Evolutionary conservation across 495 filamentous ascomycete species (phyloP), one percentile per base, ranked within the genome.

Genomic region (Amphirosellinia nigrospora): DNA sequence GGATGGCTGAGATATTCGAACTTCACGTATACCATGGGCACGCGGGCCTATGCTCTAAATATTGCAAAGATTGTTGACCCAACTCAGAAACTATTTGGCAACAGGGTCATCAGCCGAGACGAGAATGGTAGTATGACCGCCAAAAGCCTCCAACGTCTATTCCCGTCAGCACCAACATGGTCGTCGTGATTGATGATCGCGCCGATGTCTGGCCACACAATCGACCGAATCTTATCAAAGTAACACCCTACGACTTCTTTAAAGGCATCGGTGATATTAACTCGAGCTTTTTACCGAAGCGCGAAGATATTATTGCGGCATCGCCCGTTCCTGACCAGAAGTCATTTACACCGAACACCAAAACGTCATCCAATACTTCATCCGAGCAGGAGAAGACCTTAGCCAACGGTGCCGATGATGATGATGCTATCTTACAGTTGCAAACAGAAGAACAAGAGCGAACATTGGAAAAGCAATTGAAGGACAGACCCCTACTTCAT

Each of bases 11-110:
- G 74, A 82, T 96, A 70, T 99, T 94, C 79, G 96, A 99, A 78
- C 82, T 98, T 72, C 96, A 99, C 73, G 94, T 99, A 75, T 99
- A 99, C 96, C 28, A 98, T 98, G 96, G 96, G 94, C 65, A 99
- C 96, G 53, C 89, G 96, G 70, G 92, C 94, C 10, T 99, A 99
- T 77, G 96, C 96, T 32, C 85, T 94, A 70, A 88, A 92, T 66
- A 96, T 99, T 73, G 95, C 95, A 23, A 90, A 91, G 73, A 94
- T 98, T 72, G 92, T 99, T 64, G 96, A 99, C 78, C 95, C 95
- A 1, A 88, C 93, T 30, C 89, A 90, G 60, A 95, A 91, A 76
- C 87, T 97, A 16, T 99, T 99, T 76, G 95, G 92, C 3, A 93
- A 97, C 76, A 87, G 96, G 53, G 94, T 99, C 76, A 91, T 99